Evolutionary conservation across 2,329 filamentous ascomycete genomes (phyloP).

Genomic region (Stagonosporopsis chrysanthemi): DNA sequence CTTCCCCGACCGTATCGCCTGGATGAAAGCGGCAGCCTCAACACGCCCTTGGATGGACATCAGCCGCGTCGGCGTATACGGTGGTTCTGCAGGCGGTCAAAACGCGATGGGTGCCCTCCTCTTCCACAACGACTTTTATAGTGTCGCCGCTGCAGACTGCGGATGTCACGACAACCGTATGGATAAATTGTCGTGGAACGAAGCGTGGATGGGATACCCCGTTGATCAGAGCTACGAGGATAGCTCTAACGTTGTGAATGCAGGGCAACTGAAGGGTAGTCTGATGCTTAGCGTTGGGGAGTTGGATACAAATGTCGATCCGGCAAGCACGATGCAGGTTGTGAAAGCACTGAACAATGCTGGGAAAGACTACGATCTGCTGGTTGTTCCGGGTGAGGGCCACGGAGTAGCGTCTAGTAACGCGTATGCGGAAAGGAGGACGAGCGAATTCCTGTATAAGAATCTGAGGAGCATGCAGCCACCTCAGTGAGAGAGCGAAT

Average conservation of each 20-base stretch:
- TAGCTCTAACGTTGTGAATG: slow-evolving; percentile 36
- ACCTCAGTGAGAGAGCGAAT: too few species aligned
- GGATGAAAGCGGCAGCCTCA: slow-evolving; percentile 36
- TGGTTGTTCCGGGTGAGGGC: slow-evolving; percentile 31
- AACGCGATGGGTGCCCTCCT: slow-evolving; percentile 38
- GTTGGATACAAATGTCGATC: slow-evolving; percentile 43
- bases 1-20: slow-evolving; percentile 39
- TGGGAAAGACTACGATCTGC: slow-evolving; percentile 33
- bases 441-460: slow-evolving; percentile 29
- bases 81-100: slow-evolving; percentile 37
- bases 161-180: slow-evolving; percentile 43
- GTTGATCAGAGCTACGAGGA: slow-evolving; percentile 36
- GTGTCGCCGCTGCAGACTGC: slow-evolving; percentile 33
- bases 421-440: slow-evolving; percentile 25
- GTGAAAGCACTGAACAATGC: slow-evolving; percentile 31
- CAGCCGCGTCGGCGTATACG: slow-evolving; percentile 29
- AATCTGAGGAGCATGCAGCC: slow-evolving; percentile 13
- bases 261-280: slow-evolving; percentile 26
- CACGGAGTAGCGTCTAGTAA: slow-evolving; percentile 25
- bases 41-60: slow-evolving; percentile 38
- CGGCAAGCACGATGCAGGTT: slow-evolving; percentile 38
- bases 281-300: slow-evolving; percentile 43
- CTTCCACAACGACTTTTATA: slow-evolving; percentile 41
- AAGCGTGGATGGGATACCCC: slow-evolving; percentile 40
- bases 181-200: slow-evolving; percentile 43